Evolutionary conservation across 768 basidiomycete genomes (phyloP).

Genomic region (Lactarius vividus): DNA sequence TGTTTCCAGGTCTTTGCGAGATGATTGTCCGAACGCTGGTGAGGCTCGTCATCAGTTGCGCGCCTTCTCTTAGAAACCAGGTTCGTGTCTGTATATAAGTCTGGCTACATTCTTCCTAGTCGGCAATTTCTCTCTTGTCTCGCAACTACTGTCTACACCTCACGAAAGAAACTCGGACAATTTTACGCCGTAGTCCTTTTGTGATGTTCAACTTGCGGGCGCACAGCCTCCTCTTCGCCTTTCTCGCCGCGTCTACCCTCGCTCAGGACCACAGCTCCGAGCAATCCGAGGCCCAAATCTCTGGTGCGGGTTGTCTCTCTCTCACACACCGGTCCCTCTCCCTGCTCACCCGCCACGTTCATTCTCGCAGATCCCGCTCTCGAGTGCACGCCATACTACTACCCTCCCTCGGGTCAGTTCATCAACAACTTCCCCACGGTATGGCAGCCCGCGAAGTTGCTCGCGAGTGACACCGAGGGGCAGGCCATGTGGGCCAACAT

Average conservation of each 20-base stretch:
- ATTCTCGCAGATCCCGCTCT: constrained; percentile 9
- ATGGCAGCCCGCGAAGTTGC: constrained; percentile 22
- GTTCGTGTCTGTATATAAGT: neutral
- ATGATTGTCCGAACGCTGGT: neutral
- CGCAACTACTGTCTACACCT: no score
- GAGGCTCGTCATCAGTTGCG: neutral
- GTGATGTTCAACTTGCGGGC: neutral
- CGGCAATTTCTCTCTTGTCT: neutral
- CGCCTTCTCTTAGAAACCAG: neutral
- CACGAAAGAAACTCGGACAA: neutral
- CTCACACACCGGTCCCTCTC: neutral
- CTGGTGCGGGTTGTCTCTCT: constrained; percentile 1
- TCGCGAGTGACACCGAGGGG: constrained; percentile 15
- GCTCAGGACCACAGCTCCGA: constrained; percentile 22
- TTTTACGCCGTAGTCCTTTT: neutral
- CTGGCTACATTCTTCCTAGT: no score
- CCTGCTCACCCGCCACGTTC: neutral
- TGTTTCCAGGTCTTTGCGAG: no score
- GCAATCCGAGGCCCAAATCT: constrained; percentile 24
- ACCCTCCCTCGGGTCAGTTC: constrained; percentile 8
- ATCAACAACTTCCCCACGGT: constrained; percentile 12
- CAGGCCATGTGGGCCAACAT: constrained; percentile 45
- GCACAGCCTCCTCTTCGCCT: neutral
- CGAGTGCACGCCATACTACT: constrained; percentile 24
- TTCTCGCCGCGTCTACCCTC: constrained; percentile 5